A percentile compares a stretch with the other conserved stretches of the same genome.
These are phyloP conservation scores for Ballota nigra DNA, from an alignment of 257 asterid species.

Conservation along the genomic window DNA sequence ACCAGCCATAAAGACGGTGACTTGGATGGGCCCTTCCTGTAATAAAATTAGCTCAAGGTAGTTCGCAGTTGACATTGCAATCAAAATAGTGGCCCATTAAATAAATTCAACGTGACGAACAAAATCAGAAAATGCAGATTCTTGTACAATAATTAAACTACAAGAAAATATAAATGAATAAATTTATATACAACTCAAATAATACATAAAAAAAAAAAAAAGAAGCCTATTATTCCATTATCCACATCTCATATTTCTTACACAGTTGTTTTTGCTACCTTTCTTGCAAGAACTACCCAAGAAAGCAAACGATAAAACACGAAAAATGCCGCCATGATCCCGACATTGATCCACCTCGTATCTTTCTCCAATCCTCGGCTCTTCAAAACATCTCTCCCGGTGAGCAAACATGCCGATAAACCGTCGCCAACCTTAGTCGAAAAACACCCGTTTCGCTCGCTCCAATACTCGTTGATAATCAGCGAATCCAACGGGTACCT, in stretches of 20 bases:
- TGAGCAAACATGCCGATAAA: constrained; percentile 47
- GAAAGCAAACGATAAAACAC: constrained; percentile 64
- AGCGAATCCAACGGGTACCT: constrained; percentile 80
- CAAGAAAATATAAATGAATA: not conserved
- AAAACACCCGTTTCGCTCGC: constrained; percentile 58
- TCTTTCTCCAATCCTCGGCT: constrained; percentile 65
- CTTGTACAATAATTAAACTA: not conserved
- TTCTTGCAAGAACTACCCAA: constrained; percentile 66
- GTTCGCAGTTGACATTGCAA: constrained; percentile 2
- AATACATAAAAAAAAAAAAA: not conserved
- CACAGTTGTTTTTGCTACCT: constrained; percentile 64
- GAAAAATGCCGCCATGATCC: constrained; percentile 69
- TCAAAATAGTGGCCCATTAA: not conserved
- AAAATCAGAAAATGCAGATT: not conserved
- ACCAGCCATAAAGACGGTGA: not conserved
- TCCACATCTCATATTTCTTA: constrained; percentile 9
- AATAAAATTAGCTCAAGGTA: not conserved
- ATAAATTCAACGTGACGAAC: not conserved
- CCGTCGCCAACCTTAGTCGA: constrained; percentile 31
- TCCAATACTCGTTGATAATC: constrained; percentile 76
- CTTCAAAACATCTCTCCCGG: constrained; percentile 77
- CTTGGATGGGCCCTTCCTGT: not conserved
- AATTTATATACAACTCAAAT: not conserved
- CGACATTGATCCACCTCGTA: constrained; percentile 71
- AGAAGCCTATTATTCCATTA: not conserved